Conservation (phyloP, 2,329 filamentous ascomycete genomes). For the Fusarium brachygibbosum region DNA sequence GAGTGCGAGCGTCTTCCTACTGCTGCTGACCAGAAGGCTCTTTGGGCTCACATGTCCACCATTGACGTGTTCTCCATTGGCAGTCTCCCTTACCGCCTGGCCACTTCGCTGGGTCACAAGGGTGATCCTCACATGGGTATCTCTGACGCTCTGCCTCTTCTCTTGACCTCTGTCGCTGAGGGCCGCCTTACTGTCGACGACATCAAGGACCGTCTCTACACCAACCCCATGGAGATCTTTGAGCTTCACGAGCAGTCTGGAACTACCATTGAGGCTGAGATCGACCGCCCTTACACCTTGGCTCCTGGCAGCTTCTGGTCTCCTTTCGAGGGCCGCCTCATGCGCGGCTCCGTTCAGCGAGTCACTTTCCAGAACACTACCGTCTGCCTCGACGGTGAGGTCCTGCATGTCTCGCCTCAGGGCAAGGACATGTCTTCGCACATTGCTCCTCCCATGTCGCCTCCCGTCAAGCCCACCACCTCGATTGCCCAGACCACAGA, state of each 20-base stretch:
- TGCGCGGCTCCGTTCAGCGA: slow-evolving; percentile 79
- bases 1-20: slow-evolving; percentile 76
- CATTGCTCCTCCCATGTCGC: slow-evolving; percentile 67
- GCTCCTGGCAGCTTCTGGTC: slow-evolving; percentile 69
- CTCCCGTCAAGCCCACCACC: slow-evolving; percentile 67
- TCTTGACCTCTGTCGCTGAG: slow-evolving; percentile 81
- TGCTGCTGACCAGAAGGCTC: slow-evolving; percentile 75
- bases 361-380: slow-evolving; percentile 82
- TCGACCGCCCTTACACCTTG: slow-evolving; percentile 77
- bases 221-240: slow-evolving; percentile 85
- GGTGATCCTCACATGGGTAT: slow-evolving; percentile 75
- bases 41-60: slow-evolving; percentile 79
- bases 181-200: slow-evolving; percentile 81
- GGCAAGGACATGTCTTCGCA: slow-evolving; percentile 84
- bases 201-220: slow-evolving; percentile 77
- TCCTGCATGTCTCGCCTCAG: slow-evolving; percentile 66
- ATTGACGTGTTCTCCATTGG: slow-evolving; percentile 87
- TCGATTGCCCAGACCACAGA: slow-evolving; percentile 55
- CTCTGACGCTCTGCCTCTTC: slow-evolving; percentile 78
- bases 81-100: slow-evolving; percentile 82
- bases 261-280: slow-evolving; percentile 79
- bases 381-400: slow-evolving; percentile 78
- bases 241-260: slow-evolving; percentile 85
- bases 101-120: slow-evolving; percentile 65
- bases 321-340: slow-evolving; percentile 76